Evolutionary conservation across 139 green algal species (phyloP).

Genomic region (Chlorella vulgaris): DNA sequence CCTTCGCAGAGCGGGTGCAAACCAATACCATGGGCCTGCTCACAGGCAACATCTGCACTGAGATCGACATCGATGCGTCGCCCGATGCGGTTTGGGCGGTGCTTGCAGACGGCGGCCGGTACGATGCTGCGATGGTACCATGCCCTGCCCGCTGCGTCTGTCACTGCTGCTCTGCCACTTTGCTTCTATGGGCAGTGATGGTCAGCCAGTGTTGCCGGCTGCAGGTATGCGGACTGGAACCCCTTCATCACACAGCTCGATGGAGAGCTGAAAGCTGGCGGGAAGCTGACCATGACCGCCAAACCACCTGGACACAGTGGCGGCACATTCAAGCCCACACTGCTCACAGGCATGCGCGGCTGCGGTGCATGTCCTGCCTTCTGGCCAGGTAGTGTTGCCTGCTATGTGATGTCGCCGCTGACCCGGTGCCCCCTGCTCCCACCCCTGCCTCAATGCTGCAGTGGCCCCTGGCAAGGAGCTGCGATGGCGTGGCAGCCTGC

Average conservation of each 20-base stretch:
- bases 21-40: neutral
- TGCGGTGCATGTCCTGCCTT: neutral
- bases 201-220: too few species aligned
- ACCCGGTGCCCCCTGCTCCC: too few species aligned
- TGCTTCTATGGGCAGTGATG: too few species aligned
- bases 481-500: neutral
- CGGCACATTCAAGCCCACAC: neutral
- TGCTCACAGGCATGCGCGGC: neutral
- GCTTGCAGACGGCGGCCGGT: neutral
- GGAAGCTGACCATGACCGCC: neutral
- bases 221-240: neutral
- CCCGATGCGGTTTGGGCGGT: neutral
- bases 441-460: neutral
- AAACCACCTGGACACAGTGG: neutral
- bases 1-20: neutral
- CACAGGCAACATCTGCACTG: neutral
- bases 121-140: too few species aligned
- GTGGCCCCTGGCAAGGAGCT: neutral
- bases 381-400: neutral
- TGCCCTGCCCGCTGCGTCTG: too few species aligned
- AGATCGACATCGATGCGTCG: conserved; percentile 5
- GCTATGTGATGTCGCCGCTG: neutral
- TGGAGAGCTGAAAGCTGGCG: neutral
- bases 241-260: neutral
- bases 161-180: too few species aligned